A percentile compares a stretch with the other conserved stretches of the same genome.
Conservation (phyloP, 2,329 filamentous ascomycete genomes). For the Cytospora piceae region DNA sequence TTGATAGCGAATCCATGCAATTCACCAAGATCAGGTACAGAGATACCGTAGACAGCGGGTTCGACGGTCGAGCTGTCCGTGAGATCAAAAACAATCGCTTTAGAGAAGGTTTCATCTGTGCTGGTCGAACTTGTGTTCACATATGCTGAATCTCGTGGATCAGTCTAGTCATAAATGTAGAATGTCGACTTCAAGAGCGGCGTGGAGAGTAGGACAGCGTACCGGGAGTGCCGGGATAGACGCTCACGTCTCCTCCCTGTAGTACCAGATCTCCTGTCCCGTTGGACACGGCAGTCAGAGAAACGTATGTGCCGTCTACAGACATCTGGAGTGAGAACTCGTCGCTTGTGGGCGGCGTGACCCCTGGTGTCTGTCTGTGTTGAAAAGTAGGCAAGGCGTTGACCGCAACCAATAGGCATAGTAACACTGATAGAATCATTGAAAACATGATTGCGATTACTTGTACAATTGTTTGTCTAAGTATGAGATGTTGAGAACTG, state of each 20-base stretch:
- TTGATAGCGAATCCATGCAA: conserved; percentile 14
- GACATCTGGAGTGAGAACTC: conserved; percentile 25
- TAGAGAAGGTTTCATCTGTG: not conserved
- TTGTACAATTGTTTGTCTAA: not conserved
- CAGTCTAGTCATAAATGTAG: not conserved
- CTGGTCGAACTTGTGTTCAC: conserved; percentile 9
- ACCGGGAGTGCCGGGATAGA: conserved; percentile 4
- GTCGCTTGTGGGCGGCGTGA: not conserved
- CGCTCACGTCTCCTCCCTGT: not conserved
- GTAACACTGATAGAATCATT: not conserved
- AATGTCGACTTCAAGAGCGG: not conserved
- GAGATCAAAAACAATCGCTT: conserved; percentile 23
- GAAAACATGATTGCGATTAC: not conserved
- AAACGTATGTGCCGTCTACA: conserved; percentile 6
- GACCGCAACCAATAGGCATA: not conserved
- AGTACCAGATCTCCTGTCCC: conserved; percentile 6
- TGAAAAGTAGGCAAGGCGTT: not conserved
- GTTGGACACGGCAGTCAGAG: conserved; percentile 15
- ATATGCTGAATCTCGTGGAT: conserved; percentile 15
- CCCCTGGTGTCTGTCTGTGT: not conserved
- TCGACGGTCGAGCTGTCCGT: conserved; percentile 1
- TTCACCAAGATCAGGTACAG: not conserved
- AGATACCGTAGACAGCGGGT: not conserved
- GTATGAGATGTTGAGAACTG: not conserved
- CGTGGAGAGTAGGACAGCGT: not conserved